phyloP scores from a whole-genome alignment of 805 yeast species.

The Candida golubevii region DNA sequence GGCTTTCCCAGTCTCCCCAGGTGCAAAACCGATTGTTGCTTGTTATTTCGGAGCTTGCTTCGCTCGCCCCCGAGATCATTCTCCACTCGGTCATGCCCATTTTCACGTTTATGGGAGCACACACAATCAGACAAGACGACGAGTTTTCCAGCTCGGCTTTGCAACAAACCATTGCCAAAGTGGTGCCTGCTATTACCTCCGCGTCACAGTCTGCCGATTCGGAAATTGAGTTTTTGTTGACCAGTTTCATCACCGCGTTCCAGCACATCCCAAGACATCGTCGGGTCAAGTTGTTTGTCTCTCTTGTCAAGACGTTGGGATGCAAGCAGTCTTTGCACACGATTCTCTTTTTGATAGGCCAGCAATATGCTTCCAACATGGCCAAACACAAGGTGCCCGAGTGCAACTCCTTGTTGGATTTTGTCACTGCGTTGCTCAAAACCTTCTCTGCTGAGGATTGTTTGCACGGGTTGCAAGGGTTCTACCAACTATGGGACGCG shows the following conservation, averaged over 20 bases:
- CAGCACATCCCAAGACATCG: conserved; percentile 96
- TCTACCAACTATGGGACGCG: conserved; percentile 47
- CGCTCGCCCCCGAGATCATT: conserved; percentile 84
- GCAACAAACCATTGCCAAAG: conserved; percentile 84
- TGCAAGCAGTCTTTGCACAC: conserved; percentile 62
- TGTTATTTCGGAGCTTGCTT: conserved; percentile 83
- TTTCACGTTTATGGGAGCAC: conserved; percentile 98
- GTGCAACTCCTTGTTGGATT: conserved; percentile 64
- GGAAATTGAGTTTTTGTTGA: conserved; percentile 77
- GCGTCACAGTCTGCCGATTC: conserved; percentile 44
- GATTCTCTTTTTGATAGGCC: conserved; percentile 74
- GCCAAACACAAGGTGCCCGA: conserved; percentile 60
- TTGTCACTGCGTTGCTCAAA: conserved; percentile 64
- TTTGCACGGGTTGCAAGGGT: conserved; percentile 49
- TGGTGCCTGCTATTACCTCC: conserved; percentile 75
- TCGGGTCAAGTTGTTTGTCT: conserved; percentile 77
- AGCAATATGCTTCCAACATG: conserved; percentile 56
- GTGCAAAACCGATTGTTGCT: conserved; percentile 85
- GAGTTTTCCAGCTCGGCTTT: conserved; percentile 90
- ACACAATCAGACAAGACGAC: conserved; percentile 93
- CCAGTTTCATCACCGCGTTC: conserved; percentile 92
- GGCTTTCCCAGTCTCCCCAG: conserved; percentile 88
- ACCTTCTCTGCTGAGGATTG: conserved; percentile 68
- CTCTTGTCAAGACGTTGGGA: conserved; percentile 74
- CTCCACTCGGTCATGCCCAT: conserved; percentile 99